Base-by-base conservation (phyloP, 1,139 yeast species). In the Yamadazyma mexicana region DNA sequence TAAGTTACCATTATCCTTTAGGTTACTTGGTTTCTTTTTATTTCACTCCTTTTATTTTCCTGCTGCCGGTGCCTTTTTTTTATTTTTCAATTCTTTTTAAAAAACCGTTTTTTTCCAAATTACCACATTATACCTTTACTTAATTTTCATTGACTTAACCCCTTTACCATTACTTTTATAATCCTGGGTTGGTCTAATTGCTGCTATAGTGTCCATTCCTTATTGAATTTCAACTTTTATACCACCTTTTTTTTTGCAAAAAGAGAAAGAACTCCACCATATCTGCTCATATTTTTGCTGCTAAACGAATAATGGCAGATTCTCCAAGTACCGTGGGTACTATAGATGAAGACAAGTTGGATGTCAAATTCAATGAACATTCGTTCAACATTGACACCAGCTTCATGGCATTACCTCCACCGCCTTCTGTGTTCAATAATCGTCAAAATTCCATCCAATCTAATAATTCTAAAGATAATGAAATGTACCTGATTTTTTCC, bases 401-500 rank as follows among this genome's bases (percentile, higher is more conserved):
- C 24, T 39, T 34, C 28, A 37, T 42, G 38, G 26, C 36, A 3
- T 34, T 42, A 12, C 42, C 38, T 5, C 45, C 45, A 2, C 64
- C 64, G 12, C 62, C 63, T 17, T 53, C 58, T 18, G 49, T 58
- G 23, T 42, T 45, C 38, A 36, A 29, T 28, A 47, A 46, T 25
- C 38, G 52, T 17, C 51, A 50, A 31, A 48, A 49, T 33, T 46
- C 51, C 11, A 41, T 49, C 32, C 51, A 50, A 28, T 48, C 53
- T 17, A 44, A 42, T 29, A 42, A 44, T 20, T 48, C 51, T 4
- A 40, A 35, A 28, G 45, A 45, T 31, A 41, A 43, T 31, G 48
- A 45, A 29, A 33, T 37, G 22, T 56, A 59, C 37, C 52, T 62
- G 7, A 53, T 62, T 15, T 61, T 61, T 43, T 50, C 59, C 11